These are phyloP conservation scores for Gnaphalium uliginosum DNA, from an alignment of 129 eudicot genomes.

Conservation along the genomic window DNA sequence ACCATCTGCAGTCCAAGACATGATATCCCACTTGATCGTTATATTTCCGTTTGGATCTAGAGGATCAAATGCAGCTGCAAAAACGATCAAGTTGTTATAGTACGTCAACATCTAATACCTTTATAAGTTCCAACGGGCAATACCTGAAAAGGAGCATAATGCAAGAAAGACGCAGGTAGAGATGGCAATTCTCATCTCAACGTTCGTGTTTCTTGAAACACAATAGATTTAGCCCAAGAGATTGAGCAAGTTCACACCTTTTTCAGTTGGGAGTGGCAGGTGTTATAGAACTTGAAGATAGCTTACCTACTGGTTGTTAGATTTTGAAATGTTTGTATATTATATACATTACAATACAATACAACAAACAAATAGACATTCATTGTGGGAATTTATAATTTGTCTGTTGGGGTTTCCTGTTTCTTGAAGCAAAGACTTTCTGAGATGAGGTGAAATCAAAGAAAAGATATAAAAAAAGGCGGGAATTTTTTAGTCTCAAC, in stretches of 20 bases:
- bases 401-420: constrained; percentile 49
- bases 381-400: constrained; percentile 22
- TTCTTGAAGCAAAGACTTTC: constrained; percentile 67
- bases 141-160: constrained; percentile 48
- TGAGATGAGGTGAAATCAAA: constrained; percentile 34
- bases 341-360: not conserved
- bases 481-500: constrained; percentile 29
- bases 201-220: constrained; percentile 19
- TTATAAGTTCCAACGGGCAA: not conserved
- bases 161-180: constrained; percentile 37
- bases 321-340: constrained; percentile 1
- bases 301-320: constrained; percentile 73
- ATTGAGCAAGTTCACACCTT: constrained; percentile 22
- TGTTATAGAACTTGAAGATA: constrained; percentile 33
- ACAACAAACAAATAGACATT: constrained; percentile 2
- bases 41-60: constrained; percentile 82
- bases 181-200: constrained; percentile 42
- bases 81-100: not conserved
- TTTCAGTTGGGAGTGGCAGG: constrained; percentile 18
- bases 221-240: constrained; percentile 1
- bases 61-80: constrained; percentile 84
- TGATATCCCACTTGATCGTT: constrained; percentile 83
- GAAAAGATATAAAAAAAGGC: constrained; percentile 6
- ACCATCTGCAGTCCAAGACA: constrained; percentile 84
- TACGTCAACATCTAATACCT: not conserved